These are phyloP conservation scores for Cichorium intybus DNA, from an alignment of 140 eudicot genomes.

Conservation along the genomic window DNA sequence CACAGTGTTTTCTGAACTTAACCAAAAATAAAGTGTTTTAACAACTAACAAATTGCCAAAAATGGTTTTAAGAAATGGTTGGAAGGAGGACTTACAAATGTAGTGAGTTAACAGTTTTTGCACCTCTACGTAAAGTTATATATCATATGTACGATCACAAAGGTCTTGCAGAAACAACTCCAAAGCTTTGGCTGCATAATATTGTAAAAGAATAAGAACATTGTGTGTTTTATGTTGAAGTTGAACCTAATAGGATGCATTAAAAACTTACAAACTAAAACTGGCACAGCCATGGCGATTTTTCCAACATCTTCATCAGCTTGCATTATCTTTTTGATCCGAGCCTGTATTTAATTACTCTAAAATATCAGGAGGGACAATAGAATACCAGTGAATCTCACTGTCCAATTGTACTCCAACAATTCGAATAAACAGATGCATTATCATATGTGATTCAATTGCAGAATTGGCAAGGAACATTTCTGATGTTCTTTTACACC, in stretches of 20 bases:
- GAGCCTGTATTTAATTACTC: constrained; percentile 44
- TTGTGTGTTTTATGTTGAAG: not conserved
- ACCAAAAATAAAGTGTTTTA: not conserved
- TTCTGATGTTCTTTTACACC: not conserved
- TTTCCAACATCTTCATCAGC: too few relatives aligned
- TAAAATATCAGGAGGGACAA: not conserved
- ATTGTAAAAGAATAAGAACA: constrained; percentile 16
- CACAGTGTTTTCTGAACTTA: constrained; percentile 78
- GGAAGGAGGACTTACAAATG: constrained; percentile 57
- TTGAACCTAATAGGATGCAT: not conserved
- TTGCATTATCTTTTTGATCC: constrained; percentile 82
- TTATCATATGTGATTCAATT: too few relatives aligned
- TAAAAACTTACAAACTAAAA: constrained; percentile 71
- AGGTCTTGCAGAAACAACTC: constrained; percentile 83
- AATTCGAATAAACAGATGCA: too few relatives aligned
- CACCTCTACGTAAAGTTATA: constrained; percentile 73
- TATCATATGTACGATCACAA: constrained; percentile 81
- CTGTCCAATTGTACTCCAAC: too few relatives aligned
- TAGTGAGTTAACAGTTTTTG: too few relatives aligned
- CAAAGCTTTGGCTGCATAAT: constrained; percentile 77
- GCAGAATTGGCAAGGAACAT: too few relatives aligned
- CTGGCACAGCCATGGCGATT: constrained; percentile 98
- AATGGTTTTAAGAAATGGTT: not conserved
- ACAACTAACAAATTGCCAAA: not conserved
- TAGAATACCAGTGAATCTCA: too few relatives aligned